Evolutionary conservation across 1,139 yeast genomes (phyloP).

Genomic region (Geotrichum fermentans): DNA sequence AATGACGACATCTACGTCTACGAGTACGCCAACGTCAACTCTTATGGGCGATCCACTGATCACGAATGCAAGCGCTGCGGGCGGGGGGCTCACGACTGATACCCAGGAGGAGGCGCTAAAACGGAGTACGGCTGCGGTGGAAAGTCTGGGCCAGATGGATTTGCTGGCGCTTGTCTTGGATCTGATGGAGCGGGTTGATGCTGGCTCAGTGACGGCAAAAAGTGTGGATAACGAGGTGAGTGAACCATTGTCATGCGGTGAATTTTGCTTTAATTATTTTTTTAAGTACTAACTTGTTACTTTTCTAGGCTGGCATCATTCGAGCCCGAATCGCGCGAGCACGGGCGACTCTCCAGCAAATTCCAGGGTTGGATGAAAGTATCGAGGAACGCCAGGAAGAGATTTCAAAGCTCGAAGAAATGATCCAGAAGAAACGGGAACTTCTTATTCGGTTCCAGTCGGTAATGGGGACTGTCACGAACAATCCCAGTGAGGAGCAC

Average conservation of each 20-base stretch:
- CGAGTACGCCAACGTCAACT: background rate
- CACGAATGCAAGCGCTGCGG: too few relatives aligned
- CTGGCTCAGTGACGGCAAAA: constrained; percentile 21
- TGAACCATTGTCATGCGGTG: too few relatives aligned
- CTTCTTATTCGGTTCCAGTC: constrained; percentile 30
- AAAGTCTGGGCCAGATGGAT: constrained; percentile 18
- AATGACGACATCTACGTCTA: background rate
- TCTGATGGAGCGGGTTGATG: constrained; percentile 16
- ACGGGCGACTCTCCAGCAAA: constrained; percentile 2
- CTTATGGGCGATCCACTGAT: background rate
- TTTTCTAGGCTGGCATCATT: constrained; percentile 14
- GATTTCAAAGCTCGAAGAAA: constrained; percentile 14
- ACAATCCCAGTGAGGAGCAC: background rate
- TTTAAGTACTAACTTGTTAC: too few relatives aligned
- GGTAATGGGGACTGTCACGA: constrained; percentile 26
- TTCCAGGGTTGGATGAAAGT: constrained; percentile 14
- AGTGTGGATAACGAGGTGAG: constrained; percentile 22
- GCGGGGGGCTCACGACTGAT: background rate
- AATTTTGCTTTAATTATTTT: too few relatives aligned
- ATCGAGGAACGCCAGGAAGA: constrained; percentile 17
- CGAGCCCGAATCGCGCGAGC: constrained; percentile 16
- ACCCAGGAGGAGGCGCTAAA: constrained; percentile 7
- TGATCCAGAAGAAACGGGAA: constrained; percentile 17
- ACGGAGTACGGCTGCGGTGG: constrained; percentile 13
- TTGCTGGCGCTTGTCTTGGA: constrained; percentile 20